A percentile compares a stretch with the other conserved stretches of the same genome.
phyloP scores from a whole-genome alignment of 768 basidiomycete genomes.

The Russula earlei region DNA sequence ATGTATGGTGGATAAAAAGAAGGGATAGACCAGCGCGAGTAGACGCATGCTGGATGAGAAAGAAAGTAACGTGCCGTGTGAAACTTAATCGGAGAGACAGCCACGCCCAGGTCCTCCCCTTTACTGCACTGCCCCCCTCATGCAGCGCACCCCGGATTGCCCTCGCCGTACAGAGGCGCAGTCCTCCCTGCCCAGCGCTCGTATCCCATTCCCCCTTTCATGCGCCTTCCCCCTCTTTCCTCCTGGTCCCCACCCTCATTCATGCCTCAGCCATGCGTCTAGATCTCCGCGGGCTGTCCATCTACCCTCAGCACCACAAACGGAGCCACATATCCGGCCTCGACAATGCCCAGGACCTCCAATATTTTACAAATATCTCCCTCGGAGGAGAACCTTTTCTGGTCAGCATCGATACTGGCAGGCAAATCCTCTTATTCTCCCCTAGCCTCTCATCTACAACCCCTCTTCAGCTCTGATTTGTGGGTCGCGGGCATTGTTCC shows the following conservation, averaged over 20 bases:
- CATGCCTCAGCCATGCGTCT: constrained; percentile 1
- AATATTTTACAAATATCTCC: constrained; percentile 33
- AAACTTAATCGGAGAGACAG: too few species aligned
- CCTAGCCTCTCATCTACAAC: not conserved
- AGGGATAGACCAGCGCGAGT: not conserved
- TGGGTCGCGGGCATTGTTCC: constrained; percentile 44
- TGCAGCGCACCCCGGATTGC: too few species aligned
- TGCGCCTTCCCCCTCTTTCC: not conserved
- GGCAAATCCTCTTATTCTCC: constrained; percentile 23
- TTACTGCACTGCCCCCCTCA: too few species aligned
- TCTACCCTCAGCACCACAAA: constrained; percentile 14
- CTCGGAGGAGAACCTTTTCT: constrained; percentile 29
- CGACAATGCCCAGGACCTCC: constrained; percentile 26
- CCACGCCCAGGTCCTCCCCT: too few species aligned
- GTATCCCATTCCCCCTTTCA: not conserved
- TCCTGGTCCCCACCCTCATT: not conserved
- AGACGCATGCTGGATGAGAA: constrained; percentile 1
- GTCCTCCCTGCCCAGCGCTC: too few species aligned
- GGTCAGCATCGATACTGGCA: constrained; percentile 39
- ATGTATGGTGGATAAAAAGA: constrained; percentile 1
- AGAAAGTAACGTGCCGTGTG: not conserved
- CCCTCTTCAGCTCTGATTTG: constrained; percentile 48
- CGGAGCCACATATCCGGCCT: constrained; percentile 26
- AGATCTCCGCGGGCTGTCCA: not conserved
- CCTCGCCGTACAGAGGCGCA: too few species aligned